Conservation (phyloP, 2,329 filamentous ascomycete species). For the Aspergillus persii region DNA sequence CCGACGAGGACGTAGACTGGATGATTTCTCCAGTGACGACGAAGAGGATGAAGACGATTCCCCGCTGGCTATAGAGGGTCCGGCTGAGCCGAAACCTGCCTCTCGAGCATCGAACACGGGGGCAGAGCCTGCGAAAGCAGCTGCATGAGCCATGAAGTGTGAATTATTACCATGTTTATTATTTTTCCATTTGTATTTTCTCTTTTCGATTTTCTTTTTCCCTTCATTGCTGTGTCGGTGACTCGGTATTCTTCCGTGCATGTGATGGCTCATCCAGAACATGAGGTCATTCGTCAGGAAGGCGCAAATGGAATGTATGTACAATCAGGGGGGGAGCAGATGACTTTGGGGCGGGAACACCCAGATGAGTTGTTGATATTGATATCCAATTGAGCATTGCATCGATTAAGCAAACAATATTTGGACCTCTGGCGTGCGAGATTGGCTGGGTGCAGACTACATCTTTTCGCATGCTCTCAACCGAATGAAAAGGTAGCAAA, state of each 20-base stretch:
- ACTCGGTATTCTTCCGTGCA: neutral
- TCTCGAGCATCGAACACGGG: conserved; percentile 2
- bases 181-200: neutral
- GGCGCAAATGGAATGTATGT: neutral
- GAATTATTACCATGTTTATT: neutral
- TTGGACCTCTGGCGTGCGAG: neutral
- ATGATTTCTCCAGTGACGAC: conserved; percentile 36
- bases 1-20: conserved; percentile 28
- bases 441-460: neutral
- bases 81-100: conserved; percentile 19
- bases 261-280: neutral
- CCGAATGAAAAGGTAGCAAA: neutral
- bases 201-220: neutral
- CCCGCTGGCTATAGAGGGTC: conserved; percentile 33
- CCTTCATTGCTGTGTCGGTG: neutral
- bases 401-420: neutral
- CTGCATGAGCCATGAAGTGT: neutral
- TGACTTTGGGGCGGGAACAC: neutral
- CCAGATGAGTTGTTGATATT: neutral
- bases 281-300: neutral
- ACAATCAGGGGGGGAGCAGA: neutral
- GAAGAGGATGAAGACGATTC: conserved; percentile 34
- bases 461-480: neutral
- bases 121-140: conserved; percentile 6
- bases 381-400: neutral